Percentiles rank a stretch among this genome's conserved stretches.
phyloP scores from a whole-genome alignment of 2,329 filamentous ascomycete genomes.

The Metarhizium guizhouense region DNA sequence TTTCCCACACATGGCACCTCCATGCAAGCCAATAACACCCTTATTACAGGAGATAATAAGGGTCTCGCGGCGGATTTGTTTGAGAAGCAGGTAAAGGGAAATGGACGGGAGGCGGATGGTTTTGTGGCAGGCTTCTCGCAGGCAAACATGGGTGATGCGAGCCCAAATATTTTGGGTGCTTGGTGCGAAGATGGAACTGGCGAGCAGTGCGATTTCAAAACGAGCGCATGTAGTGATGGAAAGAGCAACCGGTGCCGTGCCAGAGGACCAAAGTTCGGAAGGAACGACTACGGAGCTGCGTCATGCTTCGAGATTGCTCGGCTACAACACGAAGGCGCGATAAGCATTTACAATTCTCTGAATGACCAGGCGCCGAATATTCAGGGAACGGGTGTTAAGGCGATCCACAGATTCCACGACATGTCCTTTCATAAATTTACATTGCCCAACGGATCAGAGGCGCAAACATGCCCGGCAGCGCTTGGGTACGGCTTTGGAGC shows the following conservation, averaged over 20 bases:
- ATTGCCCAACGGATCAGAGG: slow-evolving; percentile 61
- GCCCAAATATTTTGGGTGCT: slow-evolving; percentile 74
- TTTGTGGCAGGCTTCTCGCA: slow-evolving; percentile 91
- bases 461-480: slow-evolving; percentile 73
- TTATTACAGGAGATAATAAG: slow-evolving; percentile 88
- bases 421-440: slow-evolving; percentile 65
- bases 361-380: slow-evolving; percentile 38
- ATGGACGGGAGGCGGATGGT: slow-evolving; percentile 46
- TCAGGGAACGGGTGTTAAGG: slow-evolving; percentile 57
- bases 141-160: slow-evolving; percentile 82
- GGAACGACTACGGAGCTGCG: slow-evolving; percentile 60
- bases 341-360: slow-evolving; percentile 40
- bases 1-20: slow-evolving; percentile 88
- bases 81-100: slow-evolving; percentile 56
- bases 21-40: slow-evolving; percentile 80
- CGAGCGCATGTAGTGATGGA: slow-evolving; percentile 68
- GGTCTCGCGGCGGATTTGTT: slow-evolving; percentile 79
- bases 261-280: slow-evolving; percentile 56
- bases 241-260: slow-evolving; percentile 60
- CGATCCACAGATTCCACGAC: slow-evolving; percentile 74
- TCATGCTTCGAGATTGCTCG: slow-evolving; percentile 69
- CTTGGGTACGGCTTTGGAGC: slow-evolving; percentile 85
- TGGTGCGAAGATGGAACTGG: slow-evolving; percentile 79
- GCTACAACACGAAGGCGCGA: slow-evolving; percentile 54
- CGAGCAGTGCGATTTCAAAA: slow-evolving; percentile 58